Base-by-base conservation (phyloP, 2,329 filamentous ascomycete genomes). In the Fusarium vanettenii region DNA sequence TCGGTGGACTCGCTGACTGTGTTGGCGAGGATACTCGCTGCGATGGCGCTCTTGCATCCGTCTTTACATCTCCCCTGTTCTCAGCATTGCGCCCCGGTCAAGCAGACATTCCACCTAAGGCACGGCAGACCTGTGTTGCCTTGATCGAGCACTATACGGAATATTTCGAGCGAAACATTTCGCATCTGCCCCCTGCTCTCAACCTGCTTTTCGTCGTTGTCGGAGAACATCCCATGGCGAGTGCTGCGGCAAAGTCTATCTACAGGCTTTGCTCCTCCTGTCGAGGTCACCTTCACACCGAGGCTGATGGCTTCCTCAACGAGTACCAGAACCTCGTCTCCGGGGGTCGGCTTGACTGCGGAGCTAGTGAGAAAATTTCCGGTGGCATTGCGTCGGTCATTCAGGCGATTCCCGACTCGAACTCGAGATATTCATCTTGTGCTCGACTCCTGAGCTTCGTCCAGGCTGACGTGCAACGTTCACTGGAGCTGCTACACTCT, bases 301-400 rank as follows among this genome's bases (percentile, higher is more conserved):
- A 96, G 78, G 87, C 93, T 5, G 85, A 86, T 60, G 89, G 90
- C 1, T 95, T 97, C 78, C 84, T 97, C 52, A 86, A 89, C 33
- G 92, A 95, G 79, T 96, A 95, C 79, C 86, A 89, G 67, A 86
- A 87, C n/a, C 89, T 95, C 60, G 37, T 85, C 89, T 41, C 90
- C 91, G 66, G 68, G 41, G 68, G 75, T n/a, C 76, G 71, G 9
- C 85, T 94, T 11, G 93, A 95, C 72, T 89, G 89, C 43, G 85
- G 91, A 63, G 92, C 92, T 1, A 94, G 94, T 78, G 93, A 95
- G 79, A 91, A 90, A 75, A 89, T 96, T 1, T 87, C 95, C 6
- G 91, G 92, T 45, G 94, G 91, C 2, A 93, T 97, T 73, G 90
- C 93, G 10, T 91, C 91, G 10, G 92, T 97, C 50, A 89, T 95